phyloP scores from a whole-genome alignment of 441 rosid genomes.

The Arabidopsis hybrid region DNA sequence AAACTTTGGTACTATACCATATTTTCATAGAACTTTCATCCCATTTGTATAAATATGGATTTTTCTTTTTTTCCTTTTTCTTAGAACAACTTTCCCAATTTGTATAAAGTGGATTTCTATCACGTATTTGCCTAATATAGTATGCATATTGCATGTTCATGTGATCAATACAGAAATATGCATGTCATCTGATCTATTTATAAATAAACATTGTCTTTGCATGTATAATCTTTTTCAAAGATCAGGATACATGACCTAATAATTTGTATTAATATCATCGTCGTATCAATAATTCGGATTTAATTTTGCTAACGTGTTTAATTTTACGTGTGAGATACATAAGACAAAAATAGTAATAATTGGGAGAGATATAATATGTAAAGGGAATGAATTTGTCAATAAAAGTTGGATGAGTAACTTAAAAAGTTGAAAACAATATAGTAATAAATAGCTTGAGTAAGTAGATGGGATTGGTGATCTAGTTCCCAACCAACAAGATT shows the following conservation, averaged over 20 bases:
- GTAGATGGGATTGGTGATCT: constrained; percentile 47
- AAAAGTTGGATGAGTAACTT: constrained; percentile 27
- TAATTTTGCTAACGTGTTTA: background rate
- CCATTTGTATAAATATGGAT: constrained; percentile 6
- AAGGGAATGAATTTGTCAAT: background rate
- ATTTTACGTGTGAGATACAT: background rate
- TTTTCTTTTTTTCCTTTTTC: background rate
- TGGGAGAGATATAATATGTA: background rate
- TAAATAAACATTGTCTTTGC: constrained; percentile 2
- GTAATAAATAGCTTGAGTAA: constrained; percentile 33
- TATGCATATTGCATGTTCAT: background rate
- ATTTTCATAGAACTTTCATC: constrained; percentile 1
- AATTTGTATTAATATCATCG: background rate
- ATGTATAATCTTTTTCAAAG: background rate
- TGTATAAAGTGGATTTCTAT: constrained; percentile 2
- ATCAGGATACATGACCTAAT: background rate
- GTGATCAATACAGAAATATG: background rate
- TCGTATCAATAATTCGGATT: background rate
- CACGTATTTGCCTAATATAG: constrained; percentile 21
- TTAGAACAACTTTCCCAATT: constrained; percentile 1
- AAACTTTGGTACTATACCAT: background rate
- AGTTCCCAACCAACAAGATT: constrained; percentile 43
- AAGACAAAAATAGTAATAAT: background rate
- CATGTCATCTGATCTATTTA: background rate
- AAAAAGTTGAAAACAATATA: background rate